A percentile compares a stretch with the other conserved stretches of the same genome.
Conservation (phyloP, 768 basidiomycete species). For the Auricularia sp. region DNA sequence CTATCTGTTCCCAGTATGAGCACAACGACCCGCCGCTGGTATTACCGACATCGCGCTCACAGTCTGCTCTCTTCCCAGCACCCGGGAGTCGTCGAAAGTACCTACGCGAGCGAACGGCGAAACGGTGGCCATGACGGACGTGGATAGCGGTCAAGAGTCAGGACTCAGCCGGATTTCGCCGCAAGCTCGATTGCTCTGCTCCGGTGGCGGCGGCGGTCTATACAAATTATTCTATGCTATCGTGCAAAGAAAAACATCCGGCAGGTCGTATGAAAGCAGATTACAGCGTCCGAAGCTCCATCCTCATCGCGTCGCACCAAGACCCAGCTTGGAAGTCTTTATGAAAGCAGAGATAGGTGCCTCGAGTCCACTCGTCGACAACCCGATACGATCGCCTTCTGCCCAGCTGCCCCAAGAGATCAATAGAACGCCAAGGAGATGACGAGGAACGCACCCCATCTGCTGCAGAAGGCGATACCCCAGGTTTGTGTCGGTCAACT, state of each 20-base stretch:
- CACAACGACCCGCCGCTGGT: neutral
- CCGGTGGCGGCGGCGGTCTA: no score
- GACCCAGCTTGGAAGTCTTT: constrained; percentile 75
- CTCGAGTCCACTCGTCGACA: constrained; percentile 47
- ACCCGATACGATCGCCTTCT: constrained; percentile 70
- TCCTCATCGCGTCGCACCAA: constrained; percentile 44
- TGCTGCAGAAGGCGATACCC: constrained; percentile 79
- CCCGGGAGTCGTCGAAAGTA: constrained; percentile 29
- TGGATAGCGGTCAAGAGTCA: no score
- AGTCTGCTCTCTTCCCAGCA: constrained; percentile 29
- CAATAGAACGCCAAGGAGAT: neutral
- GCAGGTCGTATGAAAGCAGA: neutral
- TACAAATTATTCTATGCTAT: no score
- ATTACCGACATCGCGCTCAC: constrained; percentile 15
- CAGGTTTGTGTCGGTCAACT: constrained; percentile 67
- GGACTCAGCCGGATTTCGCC: no score
- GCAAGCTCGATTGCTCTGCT: no score
- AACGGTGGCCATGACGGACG: constrained; percentile 24
- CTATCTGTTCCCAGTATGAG: constrained; percentile 47
- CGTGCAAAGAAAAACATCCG: no score
- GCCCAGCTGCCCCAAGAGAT: constrained; percentile 39
- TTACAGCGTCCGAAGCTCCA: neutral
- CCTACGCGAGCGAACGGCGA: constrained; percentile 33
- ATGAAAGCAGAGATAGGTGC: constrained; percentile 74
- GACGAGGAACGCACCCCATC: constrained; percentile 54